Percentiles rank a stretch among this genome's conserved stretches.
phyloP scores from a whole-genome alignment of 2,329 filamentous ascomycete genomes.

The Fusarium sp. region DNA sequence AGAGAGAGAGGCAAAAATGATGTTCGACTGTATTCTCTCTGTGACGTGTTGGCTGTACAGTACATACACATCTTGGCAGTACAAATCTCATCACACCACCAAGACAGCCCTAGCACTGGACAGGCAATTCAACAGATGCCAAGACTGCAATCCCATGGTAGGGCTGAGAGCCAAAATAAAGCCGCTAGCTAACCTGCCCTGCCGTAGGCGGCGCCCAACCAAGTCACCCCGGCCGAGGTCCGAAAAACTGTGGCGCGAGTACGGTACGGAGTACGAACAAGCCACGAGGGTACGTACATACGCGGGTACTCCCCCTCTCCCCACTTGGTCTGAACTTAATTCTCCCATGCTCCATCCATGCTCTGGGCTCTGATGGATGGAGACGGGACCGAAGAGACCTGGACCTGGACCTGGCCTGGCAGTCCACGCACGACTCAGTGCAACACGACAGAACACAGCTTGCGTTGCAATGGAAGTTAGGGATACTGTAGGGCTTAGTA shows the following conservation, averaged over 20 bases:
- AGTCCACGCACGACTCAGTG: slow-evolving; percentile 20
- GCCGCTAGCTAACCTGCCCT: slow-evolving; percentile 11
- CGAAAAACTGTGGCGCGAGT: slow-evolving; percentile 7
- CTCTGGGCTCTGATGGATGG: not conserved
- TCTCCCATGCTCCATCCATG: not conserved
- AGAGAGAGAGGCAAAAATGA: not conserved
- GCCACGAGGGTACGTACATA: slow-evolving; percentile 1
- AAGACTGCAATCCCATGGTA: slow-evolving; percentile 10
- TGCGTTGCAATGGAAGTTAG: not conserved
- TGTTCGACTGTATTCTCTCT: too few species aligned
- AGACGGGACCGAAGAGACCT: not conserved
- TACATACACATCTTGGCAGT: not conserved
- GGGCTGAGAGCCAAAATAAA: slow-evolving; percentile 15
- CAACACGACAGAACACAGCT: not conserved
- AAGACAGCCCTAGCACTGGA: slow-evolving; percentile 9
- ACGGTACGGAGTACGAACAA: not conserved
- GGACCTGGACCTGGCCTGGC: not conserved
- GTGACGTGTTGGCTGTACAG: not conserved
- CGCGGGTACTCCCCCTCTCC: not conserved
- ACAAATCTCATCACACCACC: slow-evolving; percentile 5
- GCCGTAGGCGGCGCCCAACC: not conserved
- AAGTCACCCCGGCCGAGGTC: not conserved
- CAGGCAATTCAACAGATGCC: slow-evolving; percentile 17
- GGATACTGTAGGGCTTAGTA: slow-evolving; percentile 33
- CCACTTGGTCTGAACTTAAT: slow-evolving; percentile 20